Evolutionary conservation across 192 early-diverging fungal genomes (phyloP).

Genomic region (Pecoramyces ruminantium): DNA sequence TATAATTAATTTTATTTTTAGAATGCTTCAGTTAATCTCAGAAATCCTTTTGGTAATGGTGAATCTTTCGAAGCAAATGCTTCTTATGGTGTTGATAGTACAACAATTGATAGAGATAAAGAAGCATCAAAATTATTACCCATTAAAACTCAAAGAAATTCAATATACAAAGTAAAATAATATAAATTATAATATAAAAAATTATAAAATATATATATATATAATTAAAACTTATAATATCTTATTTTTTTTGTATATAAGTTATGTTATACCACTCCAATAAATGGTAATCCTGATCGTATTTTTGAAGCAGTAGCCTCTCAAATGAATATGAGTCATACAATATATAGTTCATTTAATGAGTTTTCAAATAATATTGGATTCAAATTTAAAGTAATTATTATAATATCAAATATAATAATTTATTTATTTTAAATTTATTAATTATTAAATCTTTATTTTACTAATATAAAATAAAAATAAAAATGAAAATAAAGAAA

Average conservation of each 20-base stretch:
- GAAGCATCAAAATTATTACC: not conserved
- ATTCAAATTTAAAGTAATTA: not conserved
- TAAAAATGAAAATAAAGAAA: too few species aligned
- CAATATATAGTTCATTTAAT: not conserved
- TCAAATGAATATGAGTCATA: not conserved
- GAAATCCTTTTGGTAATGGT: constrained; percentile 78
- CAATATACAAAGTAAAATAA: not conserved
- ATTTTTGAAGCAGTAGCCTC: not conserved
- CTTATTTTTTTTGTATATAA: too few species aligned
- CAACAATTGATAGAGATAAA: constrained; percentile 9
- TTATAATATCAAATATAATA: too few species aligned
- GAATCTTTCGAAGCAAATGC: constrained; percentile 61
- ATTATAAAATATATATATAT: too few species aligned
- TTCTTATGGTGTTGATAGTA: constrained; percentile 44
- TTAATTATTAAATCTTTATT: too few species aligned
- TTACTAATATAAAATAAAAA: too few species aligned
- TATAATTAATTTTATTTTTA: too few species aligned
- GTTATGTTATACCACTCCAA: not conserved
- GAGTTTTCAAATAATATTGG: not conserved
- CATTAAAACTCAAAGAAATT: not conserved
- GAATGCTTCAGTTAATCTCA: constrained; percentile 48
- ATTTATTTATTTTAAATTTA: too few species aligned
- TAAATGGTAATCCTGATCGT: not conserved
- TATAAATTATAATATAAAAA: not conserved
- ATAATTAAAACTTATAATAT: too few species aligned